Evolutionary conservation across 2,329 filamentous ascomycete species (phyloP), one percentile per base, ranked within the genome.

Genomic region (Aspergillaceae sp.): DNA sequence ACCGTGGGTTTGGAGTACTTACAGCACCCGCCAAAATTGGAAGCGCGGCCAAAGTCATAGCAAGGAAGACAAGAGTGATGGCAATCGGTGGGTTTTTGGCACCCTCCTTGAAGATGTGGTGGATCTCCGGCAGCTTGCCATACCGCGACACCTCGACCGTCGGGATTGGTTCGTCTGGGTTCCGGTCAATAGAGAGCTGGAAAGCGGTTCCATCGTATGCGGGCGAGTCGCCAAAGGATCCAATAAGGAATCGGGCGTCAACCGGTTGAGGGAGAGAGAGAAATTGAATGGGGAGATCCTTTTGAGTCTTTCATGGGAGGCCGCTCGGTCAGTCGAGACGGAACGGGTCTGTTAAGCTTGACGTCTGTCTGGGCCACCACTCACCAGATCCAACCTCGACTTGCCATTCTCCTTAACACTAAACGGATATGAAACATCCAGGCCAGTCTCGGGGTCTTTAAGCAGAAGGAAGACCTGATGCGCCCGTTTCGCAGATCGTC

Each of bases 381-480:
- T 54, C 78, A 97, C 90, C 68, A 98, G 73, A 57, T 94, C 85
- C 30, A 95, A 76, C 46, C 82, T 83, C 26, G 80, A 88, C 71
- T 95, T 95, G 55, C 92, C 92, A 59, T 77, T 88, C 7, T 92
- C 86, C 73, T 94, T 95, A 41, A 94, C 73, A 7, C 73, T 83
- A 57, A 98, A 76, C 1, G 89, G 82, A 60, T 91, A 95, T 1
- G 90, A 89, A 27, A 89, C 83, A 67, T 97, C 90, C 41, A 98
- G 74, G 33, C 87, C 87, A 7, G 82, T 83, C 8, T 75, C 72
- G 7, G 77, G 72, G 57, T 97, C 89, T 57, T 80, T 83, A 48
- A 98, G 70, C 10, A 92, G 76, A 45, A 98, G 76, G 73, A 96
- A 96, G 4, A 89, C 89, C 70, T 98, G 92, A 69, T 98, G 92